These are phyloP conservation scores for Colletotrichum cereale DNA, from an alignment of 2,329 filamentous ascomycete species.

Conservation along the genomic window DNA sequence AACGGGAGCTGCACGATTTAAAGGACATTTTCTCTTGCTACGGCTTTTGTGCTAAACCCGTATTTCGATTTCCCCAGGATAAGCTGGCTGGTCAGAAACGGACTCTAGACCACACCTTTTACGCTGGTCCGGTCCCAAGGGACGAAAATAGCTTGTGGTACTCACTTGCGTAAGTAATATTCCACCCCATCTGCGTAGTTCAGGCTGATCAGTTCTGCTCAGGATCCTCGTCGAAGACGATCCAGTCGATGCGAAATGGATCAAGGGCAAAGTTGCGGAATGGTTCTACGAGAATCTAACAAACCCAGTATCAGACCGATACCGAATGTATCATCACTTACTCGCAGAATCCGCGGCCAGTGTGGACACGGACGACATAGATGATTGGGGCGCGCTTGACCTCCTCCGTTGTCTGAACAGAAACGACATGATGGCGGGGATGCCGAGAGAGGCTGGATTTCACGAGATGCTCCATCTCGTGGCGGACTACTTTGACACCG, in stretches of 20 bases:
- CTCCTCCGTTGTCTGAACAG: slow-evolving; percentile 13
- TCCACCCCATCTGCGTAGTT: too few relatives aligned
- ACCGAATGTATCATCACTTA: slow-evolving; percentile 29
- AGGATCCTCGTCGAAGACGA: neutral
- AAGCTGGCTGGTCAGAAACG: neutral
- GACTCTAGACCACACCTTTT: neutral
- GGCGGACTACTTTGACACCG: slow-evolving; percentile 21
- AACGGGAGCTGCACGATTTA: neutral
- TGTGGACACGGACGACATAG: neutral
- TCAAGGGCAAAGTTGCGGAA: neutral
- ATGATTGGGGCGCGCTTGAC: slow-evolving; percentile 12
- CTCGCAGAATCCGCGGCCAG: neutral
- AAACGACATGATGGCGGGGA: neutral
- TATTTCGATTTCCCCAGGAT: slow-evolving; percentile 6
- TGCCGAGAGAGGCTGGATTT: slow-evolving; percentile 19
- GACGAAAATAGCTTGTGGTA: slow-evolving; percentile 30
- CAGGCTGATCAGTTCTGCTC: neutral
- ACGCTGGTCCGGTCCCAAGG: slow-evolving; percentile 3
- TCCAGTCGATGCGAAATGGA: neutral
- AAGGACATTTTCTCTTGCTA: slow-evolving; percentile 11
- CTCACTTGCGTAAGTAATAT: slow-evolving; percentile 22
- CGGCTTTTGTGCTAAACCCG: slow-evolving; percentile 11
- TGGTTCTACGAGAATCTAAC: slow-evolving; percentile 7
- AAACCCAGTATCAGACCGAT: neutral
- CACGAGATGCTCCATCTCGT: slow-evolving; percentile 35